Evolutionary conservation across 2,329 filamentous ascomycete genomes (phyloP).

Genomic region (Massarina eburnea): DNA sequence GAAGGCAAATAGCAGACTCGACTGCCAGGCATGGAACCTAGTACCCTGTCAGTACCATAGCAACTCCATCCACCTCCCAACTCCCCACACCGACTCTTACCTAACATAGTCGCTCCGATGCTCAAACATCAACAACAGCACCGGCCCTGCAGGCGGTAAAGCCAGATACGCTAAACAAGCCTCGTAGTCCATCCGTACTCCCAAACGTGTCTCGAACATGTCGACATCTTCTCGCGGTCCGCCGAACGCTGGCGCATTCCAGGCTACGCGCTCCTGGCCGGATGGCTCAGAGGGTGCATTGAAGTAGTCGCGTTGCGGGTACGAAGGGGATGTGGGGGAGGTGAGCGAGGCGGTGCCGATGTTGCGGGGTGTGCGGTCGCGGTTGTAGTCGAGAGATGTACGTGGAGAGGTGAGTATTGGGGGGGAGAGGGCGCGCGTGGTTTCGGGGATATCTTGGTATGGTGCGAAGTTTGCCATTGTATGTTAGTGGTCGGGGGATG

Average conservation of each 20-base stretch:
- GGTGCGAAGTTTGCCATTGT: slow-evolving; percentile 73
- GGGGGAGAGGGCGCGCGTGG: slow-evolving; percentile 77
- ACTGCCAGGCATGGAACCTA: slow-evolving; percentile 97
- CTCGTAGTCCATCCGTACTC: slow-evolving; percentile 84
- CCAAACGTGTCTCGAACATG: slow-evolving; percentile 84
- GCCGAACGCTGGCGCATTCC: slow-evolving; percentile 30
- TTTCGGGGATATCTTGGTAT: slow-evolving; percentile 92
- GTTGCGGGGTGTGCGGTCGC: slow-evolving; percentile 30
- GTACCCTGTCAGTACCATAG: slow-evolving; percentile 5
- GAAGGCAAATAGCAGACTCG: slow-evolving; percentile 76
- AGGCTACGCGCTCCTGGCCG: slow-evolving; percentile 29
- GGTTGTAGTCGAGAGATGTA: slow-evolving; percentile 36
- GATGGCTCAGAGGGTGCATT: slow-evolving; percentile 4
- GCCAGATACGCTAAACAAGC: slow-evolving; percentile 86
- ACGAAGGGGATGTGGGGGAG: slow-evolving; percentile 34
- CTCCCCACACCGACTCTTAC: slow-evolving; percentile 50
- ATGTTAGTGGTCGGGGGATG: not conserved
- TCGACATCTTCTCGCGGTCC: slow-evolving; percentile 65
- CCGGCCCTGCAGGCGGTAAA: slow-evolving; percentile 81
- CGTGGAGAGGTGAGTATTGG: slow-evolving; percentile 50
- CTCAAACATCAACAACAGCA: slow-evolving; percentile 82
- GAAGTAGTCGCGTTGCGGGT: slow-evolving; percentile 48
- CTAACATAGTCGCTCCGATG: slow-evolving; percentile 96
- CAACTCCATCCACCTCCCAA: slow-evolving; percentile 2
- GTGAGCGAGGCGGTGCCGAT: slow-evolving; percentile 27